phyloP scores from a whole-genome alignment of 768 basidiomycete genomes.

The Leccinum imitatum region DNA sequence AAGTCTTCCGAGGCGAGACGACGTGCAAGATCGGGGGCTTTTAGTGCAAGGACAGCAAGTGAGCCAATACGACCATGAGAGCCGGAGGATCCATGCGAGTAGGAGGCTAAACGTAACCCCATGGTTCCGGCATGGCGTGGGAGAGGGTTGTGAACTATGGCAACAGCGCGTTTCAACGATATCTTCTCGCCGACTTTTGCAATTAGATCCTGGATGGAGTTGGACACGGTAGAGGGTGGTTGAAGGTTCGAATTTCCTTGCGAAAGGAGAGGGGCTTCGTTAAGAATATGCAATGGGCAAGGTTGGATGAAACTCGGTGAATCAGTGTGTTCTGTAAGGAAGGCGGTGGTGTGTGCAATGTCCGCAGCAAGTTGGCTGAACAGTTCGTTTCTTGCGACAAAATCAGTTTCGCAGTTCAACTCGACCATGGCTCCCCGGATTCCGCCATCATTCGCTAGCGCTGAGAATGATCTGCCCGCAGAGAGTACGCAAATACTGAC shows the following conservation, averaged over 20 bases:
- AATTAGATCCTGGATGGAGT: constrained; percentile 66
- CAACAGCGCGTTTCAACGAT: constrained; percentile 57
- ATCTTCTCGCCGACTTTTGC: constrained; percentile 82
- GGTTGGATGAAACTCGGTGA: constrained; percentile 42
- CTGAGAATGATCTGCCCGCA: constrained; percentile 47
- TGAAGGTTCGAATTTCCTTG: constrained; percentile 29
- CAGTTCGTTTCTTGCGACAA: constrained; percentile 83
- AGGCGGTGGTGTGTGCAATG: constrained; percentile 83
- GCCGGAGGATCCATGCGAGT: constrained; percentile 56
- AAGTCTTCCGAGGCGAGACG: constrained; percentile 50
- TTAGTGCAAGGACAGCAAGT: constrained; percentile 55
- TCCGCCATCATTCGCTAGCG: constrained; percentile 38
- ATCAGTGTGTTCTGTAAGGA: constrained; percentile 48
- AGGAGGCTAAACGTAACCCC: constrained; percentile 52
- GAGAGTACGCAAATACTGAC: constrained; percentile 76
- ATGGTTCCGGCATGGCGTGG: constrained; percentile 33
- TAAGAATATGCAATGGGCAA: constrained; percentile 50
- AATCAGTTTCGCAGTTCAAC: constrained; percentile 96
- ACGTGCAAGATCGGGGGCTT: constrained; percentile 45
- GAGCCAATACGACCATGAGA: constrained; percentile 61
- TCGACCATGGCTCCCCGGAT: constrained; percentile 86
- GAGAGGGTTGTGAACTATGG: constrained; percentile 39
- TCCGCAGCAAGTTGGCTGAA: constrained; percentile 76
- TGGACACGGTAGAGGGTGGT: constrained; percentile 50
- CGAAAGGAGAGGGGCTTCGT: constrained; percentile 69